Base-by-base conservation (phyloP, 2,329 filamentous ascomycete species). In the Exophiala sideris region DNA sequence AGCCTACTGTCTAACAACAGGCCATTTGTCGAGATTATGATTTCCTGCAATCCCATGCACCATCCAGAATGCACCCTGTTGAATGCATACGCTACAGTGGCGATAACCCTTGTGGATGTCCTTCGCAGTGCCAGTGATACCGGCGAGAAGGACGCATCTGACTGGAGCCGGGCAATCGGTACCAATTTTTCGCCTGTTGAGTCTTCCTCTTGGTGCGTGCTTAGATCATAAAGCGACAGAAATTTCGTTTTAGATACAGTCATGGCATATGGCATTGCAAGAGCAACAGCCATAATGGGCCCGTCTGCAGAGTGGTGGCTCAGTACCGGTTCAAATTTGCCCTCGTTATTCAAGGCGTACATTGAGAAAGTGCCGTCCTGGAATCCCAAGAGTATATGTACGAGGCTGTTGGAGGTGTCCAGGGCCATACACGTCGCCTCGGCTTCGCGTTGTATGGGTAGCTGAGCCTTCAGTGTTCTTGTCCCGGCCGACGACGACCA, bases 41-140 rank as follows among this genome's bases (percentile, higher is more conserved):
- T 75, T 69, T 96, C 92, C 69, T 97, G 92, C n/a, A 97, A 82
- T 2, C 91, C 91, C 12, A 96, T 81, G 6, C 88, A 91, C 89
- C 91, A 96, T 24, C 91, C 91, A 40, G 84, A 84, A 2, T 86
- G 77, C 62, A 85, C 83, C 2, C 88, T 87, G 12, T 87, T 85
- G 60, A 95, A 84, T 0, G 89, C 88, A 68, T 95, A 96, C 1
- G 89, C 91, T 55, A 96, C 88, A 0, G 89, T 91, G 1, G 89
- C 87, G 16, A 89, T 82, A 14, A 89, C 81, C 9, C 81, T 73
- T 0, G 81, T 68, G 11, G 83, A 83, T 21, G 78, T 80, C n/a
- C 41, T 48, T 35, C 91, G 83, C 35, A 97, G 81, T 0, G 89
- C 92, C n/a, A 96, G 73, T 0, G 90, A 89, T 8, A 95, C 75